phyloP scores from a whole-genome alignment of 164 flowering plant genomes.

The Vitis rotundifolia region DNA sequence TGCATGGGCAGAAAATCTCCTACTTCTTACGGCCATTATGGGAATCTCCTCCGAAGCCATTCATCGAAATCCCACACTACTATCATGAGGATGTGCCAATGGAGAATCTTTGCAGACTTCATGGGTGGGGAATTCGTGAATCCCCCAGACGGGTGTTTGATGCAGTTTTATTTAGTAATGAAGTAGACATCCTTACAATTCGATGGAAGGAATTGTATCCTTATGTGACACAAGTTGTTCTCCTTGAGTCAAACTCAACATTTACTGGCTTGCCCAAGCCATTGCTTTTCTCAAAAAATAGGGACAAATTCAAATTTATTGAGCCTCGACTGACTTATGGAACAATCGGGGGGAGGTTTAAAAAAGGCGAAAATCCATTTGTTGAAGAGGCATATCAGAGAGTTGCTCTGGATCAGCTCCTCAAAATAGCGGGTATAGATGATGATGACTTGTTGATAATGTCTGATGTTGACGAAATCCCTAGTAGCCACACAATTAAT shows the following conservation, averaged over 20 bases:
- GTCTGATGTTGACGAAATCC: slow-evolving; percentile 97
- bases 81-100: slow-evolving; percentile 76
- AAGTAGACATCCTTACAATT: slow-evolving; percentile 70
- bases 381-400: slow-evolving; percentile 93
- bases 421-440: slow-evolving; percentile 74
- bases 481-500: slow-evolving; percentile 80
- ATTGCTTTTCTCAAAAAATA: slow-evolving; percentile 46
- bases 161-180: slow-evolving; percentile 87
- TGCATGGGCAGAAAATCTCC: slow-evolving; percentile 79
- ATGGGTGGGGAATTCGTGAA: slow-evolving; percentile 87
- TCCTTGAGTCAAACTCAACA: slow-evolving; percentile 90
- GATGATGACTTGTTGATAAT: slow-evolving; percentile 89
- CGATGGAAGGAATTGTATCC: slow-evolving; percentile 90
- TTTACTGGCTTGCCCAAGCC: slow-evolving; percentile 78
- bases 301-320: slow-evolving; percentile 59
- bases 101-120: slow-evolving; percentile 84
- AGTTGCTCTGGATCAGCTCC: slow-evolving; percentile 83
- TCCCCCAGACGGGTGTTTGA: slow-evolving; percentile 83
- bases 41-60: slow-evolving; percentile 92
- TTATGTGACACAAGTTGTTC: slow-evolving; percentile 76
- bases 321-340: slow-evolving; percentile 78
- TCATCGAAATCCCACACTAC: slow-evolving; percentile 67
- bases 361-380: slow-evolving; percentile 83
- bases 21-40: slow-evolving; percentile 85
- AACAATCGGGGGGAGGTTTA: slow-evolving; percentile 71